These are phyloP conservation scores for Botrytis hyacinthi DNA, from an alignment of 2,329 filamentous ascomycete genomes.

Conservation along the genomic window DNA sequence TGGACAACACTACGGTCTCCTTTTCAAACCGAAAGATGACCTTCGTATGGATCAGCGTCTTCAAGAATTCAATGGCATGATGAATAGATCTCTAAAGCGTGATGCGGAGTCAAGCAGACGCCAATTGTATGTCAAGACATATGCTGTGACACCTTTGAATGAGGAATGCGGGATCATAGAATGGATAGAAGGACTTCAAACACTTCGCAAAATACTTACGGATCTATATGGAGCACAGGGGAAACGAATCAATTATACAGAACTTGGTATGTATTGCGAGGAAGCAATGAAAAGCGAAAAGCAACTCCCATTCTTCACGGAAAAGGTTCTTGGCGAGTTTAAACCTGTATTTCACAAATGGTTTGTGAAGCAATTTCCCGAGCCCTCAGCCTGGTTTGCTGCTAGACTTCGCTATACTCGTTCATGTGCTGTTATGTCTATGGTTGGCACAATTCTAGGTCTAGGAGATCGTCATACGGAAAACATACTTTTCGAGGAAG, in stretches of 20 bases:
- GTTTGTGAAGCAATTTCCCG: slow-evolving; percentile 94
- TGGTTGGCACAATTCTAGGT: slow-evolving; percentile 92
- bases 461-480: slow-evolving; percentile 95
- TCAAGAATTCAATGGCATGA: slow-evolving; percentile 99
- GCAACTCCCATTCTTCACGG: slow-evolving; percentile 70
- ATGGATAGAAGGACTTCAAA: slow-evolving; percentile 96
- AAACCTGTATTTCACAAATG: slow-evolving; percentile 85
- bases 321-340: slow-evolving; percentile 63
- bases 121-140: slow-evolving; percentile 93
- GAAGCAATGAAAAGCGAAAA: slow-evolving; percentile 55
- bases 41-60: slow-evolving; percentile 94
- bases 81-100: slow-evolving; percentile 89
- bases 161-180: slow-evolving; percentile 98
- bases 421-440: slow-evolving; percentile 98
- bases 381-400: slow-evolving; percentile 87
- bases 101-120: slow-evolving; percentile 88
- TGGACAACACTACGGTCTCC: slow-evolving; percentile 80
- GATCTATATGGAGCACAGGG: slow-evolving; percentile 73
- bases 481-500: slow-evolving; percentile 93
- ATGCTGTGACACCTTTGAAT: slow-evolving; percentile 93
- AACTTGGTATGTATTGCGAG: slow-evolving; percentile 63
- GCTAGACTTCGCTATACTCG: slow-evolving; percentile 87
- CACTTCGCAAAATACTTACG: slow-evolving; percentile 86
- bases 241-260: slow-evolving; percentile 65
- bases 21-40: slow-evolving; percentile 98